Evolutionary conservation across 2,329 filamentous ascomycete species (phyloP).

Genomic region (Aspergillus awamori): DNA sequence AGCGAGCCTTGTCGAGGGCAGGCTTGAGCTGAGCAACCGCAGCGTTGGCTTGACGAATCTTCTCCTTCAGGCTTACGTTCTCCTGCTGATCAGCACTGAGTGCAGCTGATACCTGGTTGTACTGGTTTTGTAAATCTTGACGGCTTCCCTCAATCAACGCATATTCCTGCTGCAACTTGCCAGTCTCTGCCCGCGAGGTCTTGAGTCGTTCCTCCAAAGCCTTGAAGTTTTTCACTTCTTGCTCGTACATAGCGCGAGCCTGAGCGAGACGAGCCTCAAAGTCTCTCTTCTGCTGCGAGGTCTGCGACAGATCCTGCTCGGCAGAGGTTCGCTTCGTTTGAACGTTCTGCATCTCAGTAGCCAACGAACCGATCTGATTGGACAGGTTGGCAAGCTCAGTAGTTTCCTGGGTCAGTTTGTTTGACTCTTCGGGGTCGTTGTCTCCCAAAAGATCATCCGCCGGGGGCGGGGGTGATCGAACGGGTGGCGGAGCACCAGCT

Average conservation of each 20-base stretch:
- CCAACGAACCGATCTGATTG: constrained; percentile 87
- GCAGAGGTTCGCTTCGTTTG: constrained; percentile 77
- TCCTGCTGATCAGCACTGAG: constrained; percentile 88
- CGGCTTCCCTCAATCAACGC: constrained; percentile 79
- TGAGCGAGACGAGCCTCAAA: constrained; percentile 88
- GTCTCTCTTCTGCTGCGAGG: constrained; percentile 84
- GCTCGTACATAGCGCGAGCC: constrained; percentile 85
- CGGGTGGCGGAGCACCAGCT: constrained; percentile 32
- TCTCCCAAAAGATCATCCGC: constrained; percentile 90
- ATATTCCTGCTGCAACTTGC: constrained; percentile 81
- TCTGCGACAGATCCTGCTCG: constrained; percentile 80
- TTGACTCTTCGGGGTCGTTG: constrained; percentile 83
- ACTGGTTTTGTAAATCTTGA: constrained; percentile 80
- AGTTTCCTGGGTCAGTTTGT: constrained; percentile 84
- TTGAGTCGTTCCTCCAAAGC: constrained; percentile 81
- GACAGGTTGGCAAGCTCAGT: constrained; percentile 93
- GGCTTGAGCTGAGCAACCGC: constrained; percentile 85
- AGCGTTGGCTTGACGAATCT: constrained; percentile 78
- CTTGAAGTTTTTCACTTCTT: constrained; percentile 85
- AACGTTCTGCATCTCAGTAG: constrained; percentile 92
- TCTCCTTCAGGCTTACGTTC: constrained; percentile 81
- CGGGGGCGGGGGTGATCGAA: constrained; percentile 52
- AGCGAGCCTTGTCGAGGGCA: constrained; percentile 88
- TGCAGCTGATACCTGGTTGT: constrained; percentile 71
- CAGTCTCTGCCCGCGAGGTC: constrained; percentile 75